A percentile compares a stretch with the other conserved stretches of the same genome.
Conservation (phyloP, 1,284 basidiomycete species). For the Leccinum angustisporum region DNA sequence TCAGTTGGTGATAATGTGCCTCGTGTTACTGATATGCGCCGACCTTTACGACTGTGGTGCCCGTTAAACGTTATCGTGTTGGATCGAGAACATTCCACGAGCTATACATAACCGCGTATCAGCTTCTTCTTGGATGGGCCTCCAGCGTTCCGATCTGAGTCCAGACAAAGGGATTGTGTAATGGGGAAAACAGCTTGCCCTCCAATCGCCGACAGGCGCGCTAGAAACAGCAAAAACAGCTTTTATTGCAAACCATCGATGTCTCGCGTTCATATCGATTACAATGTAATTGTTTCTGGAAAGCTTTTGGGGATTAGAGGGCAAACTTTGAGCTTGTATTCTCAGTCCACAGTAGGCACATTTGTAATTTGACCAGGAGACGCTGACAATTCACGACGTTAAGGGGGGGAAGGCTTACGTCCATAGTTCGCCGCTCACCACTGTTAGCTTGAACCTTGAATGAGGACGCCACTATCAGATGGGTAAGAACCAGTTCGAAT, state of each 20-base stretch:
- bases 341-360: slow-evolving; percentile 21
- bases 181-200: slow-evolving; percentile 9
- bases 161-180: slow-evolving; percentile 11
- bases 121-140: not conserved
- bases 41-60: not conserved
- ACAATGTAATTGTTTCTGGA: slow-evolving; percentile 14
- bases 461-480: slow-evolving; percentile 7
- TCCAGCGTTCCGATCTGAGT: not conserved
- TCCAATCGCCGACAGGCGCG: slow-evolving; percentile 19
- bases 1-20: not conserved
- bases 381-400: slow-evolving; percentile 2
- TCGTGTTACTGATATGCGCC: not conserved
- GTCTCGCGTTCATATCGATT: slow-evolving; percentile 35
- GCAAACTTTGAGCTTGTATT: not conserved
- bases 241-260: slow-evolving; percentile 16
- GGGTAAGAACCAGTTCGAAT: slow-evolving; percentile 2
- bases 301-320: slow-evolving; percentile 13
- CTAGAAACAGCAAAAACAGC: slow-evolving; percentile 1
- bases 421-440: slow-evolving; percentile 7
- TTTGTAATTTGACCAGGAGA: slow-evolving; percentile 2
- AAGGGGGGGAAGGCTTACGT: slow-evolving; percentile 13
- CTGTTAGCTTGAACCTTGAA: slow-evolving; percentile 12
- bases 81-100: not conserved
- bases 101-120: not conserved
- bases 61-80: not conserved